Percentiles rank a stretch among this genome's conserved stretches.
Conservation (phyloP, 805 yeast species). For the Candida sithepensis region DNA sequence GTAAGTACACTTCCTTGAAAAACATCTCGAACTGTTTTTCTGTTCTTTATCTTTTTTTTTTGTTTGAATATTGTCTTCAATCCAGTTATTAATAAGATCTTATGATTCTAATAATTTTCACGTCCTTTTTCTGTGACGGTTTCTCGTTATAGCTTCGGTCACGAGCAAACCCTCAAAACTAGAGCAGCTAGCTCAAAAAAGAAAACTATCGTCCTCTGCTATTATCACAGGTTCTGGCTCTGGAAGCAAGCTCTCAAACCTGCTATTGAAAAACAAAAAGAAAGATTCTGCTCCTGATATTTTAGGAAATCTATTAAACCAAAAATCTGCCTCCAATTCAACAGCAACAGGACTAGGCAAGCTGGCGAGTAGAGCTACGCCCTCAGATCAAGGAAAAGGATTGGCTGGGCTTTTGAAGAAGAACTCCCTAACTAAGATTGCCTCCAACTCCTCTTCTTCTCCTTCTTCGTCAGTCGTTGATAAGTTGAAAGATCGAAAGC, state of each 20-base stretch:
- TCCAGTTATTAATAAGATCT: conserved; percentile 4
- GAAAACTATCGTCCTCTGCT: conserved; percentile 14
- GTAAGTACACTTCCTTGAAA: conserved; percentile 18
- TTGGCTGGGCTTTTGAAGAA: conserved; percentile 1
- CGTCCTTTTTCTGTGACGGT: not conserved
- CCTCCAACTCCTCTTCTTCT: too few species aligned
- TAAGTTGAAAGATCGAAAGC: not conserved
- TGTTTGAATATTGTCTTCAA: not conserved
- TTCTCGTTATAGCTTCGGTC: conserved; percentile 8
- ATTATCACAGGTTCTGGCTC: not conserved
- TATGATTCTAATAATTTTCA: conserved; percentile 15
- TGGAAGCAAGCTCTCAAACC: not conserved
- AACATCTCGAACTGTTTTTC: too few species aligned
- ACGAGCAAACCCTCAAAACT: conserved; percentile 35
- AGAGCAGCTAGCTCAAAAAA: conserved; percentile 45
- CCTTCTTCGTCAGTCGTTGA: not conserved
- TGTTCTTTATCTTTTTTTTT: not conserved
- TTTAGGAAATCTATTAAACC: not conserved
- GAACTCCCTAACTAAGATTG: too few species aligned
- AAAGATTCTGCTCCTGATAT: not conserved
- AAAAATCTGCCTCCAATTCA: not conserved
- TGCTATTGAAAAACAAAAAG: not conserved
- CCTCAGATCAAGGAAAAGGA: not conserved
- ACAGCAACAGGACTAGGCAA: not conserved
- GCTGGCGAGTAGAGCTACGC: not conserved